A percentile compares a stretch with the other conserved stretches of the same genome.
These are phyloP conservation scores for Nemania sp. DNA, from an alignment of 2,329 filamentous ascomycete genomes.

Conservation along the genomic window DNA sequence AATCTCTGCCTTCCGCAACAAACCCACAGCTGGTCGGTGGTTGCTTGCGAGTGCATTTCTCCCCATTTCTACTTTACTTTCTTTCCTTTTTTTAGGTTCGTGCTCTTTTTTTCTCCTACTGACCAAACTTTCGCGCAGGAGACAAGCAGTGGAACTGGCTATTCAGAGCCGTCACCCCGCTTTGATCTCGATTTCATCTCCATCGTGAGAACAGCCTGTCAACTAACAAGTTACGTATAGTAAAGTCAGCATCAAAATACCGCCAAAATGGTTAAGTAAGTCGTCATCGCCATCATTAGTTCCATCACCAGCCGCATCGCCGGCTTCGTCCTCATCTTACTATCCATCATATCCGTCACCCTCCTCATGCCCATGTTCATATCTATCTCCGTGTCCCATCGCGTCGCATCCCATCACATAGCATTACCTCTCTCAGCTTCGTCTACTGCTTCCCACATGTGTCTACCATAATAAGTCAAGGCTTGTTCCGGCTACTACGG, in stretches of 20 bases:
- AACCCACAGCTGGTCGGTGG: conserved; percentile 38
- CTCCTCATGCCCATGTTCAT: too few species aligned
- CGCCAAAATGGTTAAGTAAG: conserved; percentile 99
- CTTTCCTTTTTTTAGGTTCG: conserved; percentile 28
- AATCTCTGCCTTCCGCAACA: conserved; percentile 31
- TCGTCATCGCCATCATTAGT: neutral
- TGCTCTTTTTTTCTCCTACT: conserved; percentile 7
- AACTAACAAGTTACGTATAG: conserved; percentile 30
- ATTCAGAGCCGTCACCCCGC: conserved; percentile 19
- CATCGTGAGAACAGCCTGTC: neutral
- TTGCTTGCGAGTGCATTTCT: conserved; percentile 36
- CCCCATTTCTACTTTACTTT: conserved; percentile 16
- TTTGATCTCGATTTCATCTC: conserved; percentile 6
- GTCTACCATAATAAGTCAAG: neutral
- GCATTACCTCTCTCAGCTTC: neutral
- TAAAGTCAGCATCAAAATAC: conserved; percentile 61
- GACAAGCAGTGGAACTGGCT: conserved; percentile 2
- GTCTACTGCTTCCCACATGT: neutral
- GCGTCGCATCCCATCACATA: neutral
- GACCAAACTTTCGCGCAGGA: neutral
- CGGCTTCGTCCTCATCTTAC: too few species aligned
- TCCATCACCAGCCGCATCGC: too few species aligned
- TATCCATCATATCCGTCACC: too few species aligned
- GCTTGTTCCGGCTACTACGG: neutral
- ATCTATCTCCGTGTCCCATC: too few species aligned